phyloP scores from a whole-genome alignment of 1,284 basidiomycete species.

The Cryptococcus floricola region DNA sequence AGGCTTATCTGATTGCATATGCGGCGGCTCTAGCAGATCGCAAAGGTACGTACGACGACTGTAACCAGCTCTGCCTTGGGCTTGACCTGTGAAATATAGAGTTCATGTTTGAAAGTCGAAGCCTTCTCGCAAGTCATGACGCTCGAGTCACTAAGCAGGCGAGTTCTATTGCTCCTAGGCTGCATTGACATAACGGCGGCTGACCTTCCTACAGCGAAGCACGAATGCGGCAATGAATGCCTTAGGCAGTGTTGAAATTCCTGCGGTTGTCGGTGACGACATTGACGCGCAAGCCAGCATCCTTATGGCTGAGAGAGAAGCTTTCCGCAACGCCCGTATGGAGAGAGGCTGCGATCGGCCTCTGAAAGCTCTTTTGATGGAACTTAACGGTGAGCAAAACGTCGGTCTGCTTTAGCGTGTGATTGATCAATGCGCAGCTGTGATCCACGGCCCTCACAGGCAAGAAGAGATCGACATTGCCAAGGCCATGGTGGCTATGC shows the following conservation, averaged over 20 bases:
- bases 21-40: constrained; percentile 44
- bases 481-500: constrained; percentile 2
- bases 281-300: constrained; percentile 25
- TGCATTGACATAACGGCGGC: background rate
- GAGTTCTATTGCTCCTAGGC: background rate
- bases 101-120: constrained; percentile 41
- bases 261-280: constrained; percentile 17
- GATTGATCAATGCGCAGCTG: background rate
- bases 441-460: constrained; percentile 17
- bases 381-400: constrained; percentile 31
- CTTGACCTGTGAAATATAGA: constrained; percentile 21
- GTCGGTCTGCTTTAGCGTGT: background rate
- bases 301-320: constrained; percentile 17
- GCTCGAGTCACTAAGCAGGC: constrained; percentile 29
- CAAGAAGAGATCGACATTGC: constrained; percentile 28
- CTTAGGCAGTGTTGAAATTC: constrained; percentile 11
- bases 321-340: constrained; percentile 32
- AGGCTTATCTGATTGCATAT: constrained; percentile 44
- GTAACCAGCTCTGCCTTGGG: no score
- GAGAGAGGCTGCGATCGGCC: constrained; percentile 36
- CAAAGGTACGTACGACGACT: constrained; percentile 20
- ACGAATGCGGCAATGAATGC: constrained; percentile 32
- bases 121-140: constrained; percentile 30
- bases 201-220: constrained; percentile 16
- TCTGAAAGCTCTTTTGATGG: constrained; percentile 38